These are phyloP conservation scores for Vigna mungo DNA, from an alignment of 306 rosid species.

Conservation along the genomic window DNA sequence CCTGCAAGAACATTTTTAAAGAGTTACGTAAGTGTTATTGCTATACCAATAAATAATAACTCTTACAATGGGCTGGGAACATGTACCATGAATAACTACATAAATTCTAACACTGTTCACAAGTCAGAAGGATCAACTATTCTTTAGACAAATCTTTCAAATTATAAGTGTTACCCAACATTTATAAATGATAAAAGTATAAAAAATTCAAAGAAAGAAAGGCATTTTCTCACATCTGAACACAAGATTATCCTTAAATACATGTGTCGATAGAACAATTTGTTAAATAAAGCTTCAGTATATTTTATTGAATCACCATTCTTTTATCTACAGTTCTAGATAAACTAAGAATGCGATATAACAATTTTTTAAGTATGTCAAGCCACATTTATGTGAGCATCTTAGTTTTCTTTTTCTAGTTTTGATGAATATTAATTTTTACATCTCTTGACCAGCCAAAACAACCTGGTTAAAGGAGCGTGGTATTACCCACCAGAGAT, in stretches of 20 bases:
- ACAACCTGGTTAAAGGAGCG: conserved; percentile 10
- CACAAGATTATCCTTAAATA: neutral
- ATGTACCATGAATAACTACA: neutral
- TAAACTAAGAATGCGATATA: neutral
- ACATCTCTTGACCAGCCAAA: neutral
- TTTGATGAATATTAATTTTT: neutral
- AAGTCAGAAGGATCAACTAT: neutral
- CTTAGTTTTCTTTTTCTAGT: neutral
- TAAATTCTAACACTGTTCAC: neutral
- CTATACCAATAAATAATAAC: neutral
- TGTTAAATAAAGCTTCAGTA: conserved; percentile 13
- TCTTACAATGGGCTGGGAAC: neutral
- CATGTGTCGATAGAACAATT: neutral
- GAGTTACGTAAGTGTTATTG: neutral
- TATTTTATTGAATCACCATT: conserved; percentile 6
- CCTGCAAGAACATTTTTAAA: conserved; percentile 56
- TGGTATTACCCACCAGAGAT: conserved; percentile 34
- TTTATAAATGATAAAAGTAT: neutral
- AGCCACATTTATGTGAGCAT: neutral
- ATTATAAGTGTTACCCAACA: neutral
- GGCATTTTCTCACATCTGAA: neutral
- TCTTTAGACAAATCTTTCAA: conserved; percentile 10
- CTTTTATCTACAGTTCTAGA: neutral
- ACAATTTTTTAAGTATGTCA: neutral
- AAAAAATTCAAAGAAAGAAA: neutral